Evolutionary conservation across 2,329 filamentous ascomycete species (phyloP), one percentile per base, ranked within the genome.

Genomic region (Penicillium sp.): DNA sequence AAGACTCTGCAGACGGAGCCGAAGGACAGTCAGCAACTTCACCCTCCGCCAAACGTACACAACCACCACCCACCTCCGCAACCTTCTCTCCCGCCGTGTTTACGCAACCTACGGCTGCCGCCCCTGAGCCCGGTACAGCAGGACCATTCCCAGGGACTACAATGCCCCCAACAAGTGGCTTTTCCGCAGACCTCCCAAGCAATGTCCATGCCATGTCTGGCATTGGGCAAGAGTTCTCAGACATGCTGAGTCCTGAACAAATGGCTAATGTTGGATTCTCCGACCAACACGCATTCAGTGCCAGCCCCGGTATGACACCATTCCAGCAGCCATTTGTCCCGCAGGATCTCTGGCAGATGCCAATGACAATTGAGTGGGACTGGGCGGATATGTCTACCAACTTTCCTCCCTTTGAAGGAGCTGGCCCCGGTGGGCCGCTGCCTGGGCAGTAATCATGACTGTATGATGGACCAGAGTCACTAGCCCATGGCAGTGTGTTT

Each of bases 281-380:
- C n/a, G 60, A 64, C 33, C 63, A 63, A 48, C 56, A 59, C 8
- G 53, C 63, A 6, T 65, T 67, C 44, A 57, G 62, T 15, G 54
- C 62, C 29, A 61, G 58, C 19, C 60, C 65, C 29, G 62, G 64
- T 48, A 63, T 72, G 32, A 67, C 70, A 12, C 63, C 75, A 17
- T 89, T 90, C 63, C 85, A 90, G 61, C 87, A 94, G 58, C 90
- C 90, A 0, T 85, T 95, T 61, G 81, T 97, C 21, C 91, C 93
- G 4, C 88, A 91, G 61, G 93, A 97, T 69, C 71, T 97, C 24
- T 98, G 93, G 82, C 86, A 91, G 67, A 84, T 97, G 80, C 90
- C 91, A 1, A 95, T 95, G 84, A 94, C 88, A 3, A 77, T 97
- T 21, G 91, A 97, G 65, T 96, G 90, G 89, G 88, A 85, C 57